These are phyloP conservation scores for Furcasterigmium sp. DNA, from an alignment of 2,329 filamentous ascomycete genomes.

Conservation along the genomic window DNA sequence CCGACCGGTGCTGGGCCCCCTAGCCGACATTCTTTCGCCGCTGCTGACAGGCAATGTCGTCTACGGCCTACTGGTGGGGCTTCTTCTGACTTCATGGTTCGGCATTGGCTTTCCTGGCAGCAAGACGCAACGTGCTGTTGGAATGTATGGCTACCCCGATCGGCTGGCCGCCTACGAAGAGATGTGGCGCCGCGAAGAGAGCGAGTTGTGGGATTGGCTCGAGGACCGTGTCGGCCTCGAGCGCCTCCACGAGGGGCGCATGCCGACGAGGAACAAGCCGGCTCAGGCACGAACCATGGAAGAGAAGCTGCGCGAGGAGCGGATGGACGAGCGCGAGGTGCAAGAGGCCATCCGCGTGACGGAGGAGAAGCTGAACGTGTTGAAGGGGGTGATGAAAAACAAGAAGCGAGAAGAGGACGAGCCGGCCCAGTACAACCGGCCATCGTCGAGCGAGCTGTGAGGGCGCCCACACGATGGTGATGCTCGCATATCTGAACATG, in stretches of 20 bases:
- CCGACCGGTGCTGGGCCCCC: constrained; percentile 61
- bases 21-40: constrained; percentile 64
- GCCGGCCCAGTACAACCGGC: neutral
- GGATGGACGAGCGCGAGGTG: constrained; percentile 69
- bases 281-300: constrained; percentile 46
- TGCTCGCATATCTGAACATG: too few relatives aligned
- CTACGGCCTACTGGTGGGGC: constrained; percentile 66
- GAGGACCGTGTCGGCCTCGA: constrained; percentile 80
- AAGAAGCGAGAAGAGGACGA: constrained; percentile 30
- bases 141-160: constrained; percentile 48
- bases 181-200: constrained; percentile 85
- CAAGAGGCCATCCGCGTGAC: constrained; percentile 79
- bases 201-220: constrained; percentile 87
- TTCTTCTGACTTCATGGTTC: constrained; percentile 73
- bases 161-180: constrained; percentile 83
- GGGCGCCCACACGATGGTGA: neutral
- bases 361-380: constrained; percentile 72
- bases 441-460: neutral
- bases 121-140: constrained; percentile 21
- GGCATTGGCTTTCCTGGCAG: constrained; percentile 47
- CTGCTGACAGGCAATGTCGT: constrained; percentile 73
- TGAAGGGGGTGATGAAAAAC: constrained; percentile 68
- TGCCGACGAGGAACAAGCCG: constrained; percentile 38
- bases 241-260: constrained; percentile 35
- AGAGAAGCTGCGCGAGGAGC: constrained; percentile 51